phyloP scores from a whole-genome alignment of 345 rosid genomes.

The Lumnitzera littorea region DNA sequence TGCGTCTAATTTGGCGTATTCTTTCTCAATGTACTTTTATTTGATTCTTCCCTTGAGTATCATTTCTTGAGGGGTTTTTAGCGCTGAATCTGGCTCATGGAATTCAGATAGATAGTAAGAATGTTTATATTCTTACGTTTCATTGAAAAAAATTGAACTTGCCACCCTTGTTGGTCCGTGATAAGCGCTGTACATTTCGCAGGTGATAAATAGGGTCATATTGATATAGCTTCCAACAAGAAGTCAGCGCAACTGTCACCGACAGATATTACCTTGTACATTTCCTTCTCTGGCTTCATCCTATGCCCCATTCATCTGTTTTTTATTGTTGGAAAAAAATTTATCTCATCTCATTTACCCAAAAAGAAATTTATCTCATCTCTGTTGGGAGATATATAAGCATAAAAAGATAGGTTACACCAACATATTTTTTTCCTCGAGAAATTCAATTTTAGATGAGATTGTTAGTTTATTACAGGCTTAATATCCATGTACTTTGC shows the following conservation, averaged over 20 bases:
- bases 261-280: slow-evolving; percentile 5
- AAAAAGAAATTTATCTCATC: not conserved
- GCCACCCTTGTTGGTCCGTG: slow-evolving; percentile 1
- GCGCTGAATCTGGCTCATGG: no score
- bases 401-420: no score
- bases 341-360: not conserved
- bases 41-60: no score
- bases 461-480: no score
- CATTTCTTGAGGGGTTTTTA: no score
- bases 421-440: no score
- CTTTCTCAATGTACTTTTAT: no score
- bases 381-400: no score
- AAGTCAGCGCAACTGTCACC: slow-evolving; percentile 5
- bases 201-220: not conserved
- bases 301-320: not conserved
- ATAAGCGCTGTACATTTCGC: not conserved
- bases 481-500: no score
- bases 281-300: not conserved
- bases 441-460: no score
- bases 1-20: no score
- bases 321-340: slow-evolving; percentile 2
- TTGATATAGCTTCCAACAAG: slow-evolving; percentile 10
- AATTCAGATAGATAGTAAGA: no score
- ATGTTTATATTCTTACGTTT: not conserved
- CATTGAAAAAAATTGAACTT: not conserved